Evolutionary conservation across 371 early-diverging fungal genomes (phyloP).

Genomic region (Mortierella sp.): DNA sequence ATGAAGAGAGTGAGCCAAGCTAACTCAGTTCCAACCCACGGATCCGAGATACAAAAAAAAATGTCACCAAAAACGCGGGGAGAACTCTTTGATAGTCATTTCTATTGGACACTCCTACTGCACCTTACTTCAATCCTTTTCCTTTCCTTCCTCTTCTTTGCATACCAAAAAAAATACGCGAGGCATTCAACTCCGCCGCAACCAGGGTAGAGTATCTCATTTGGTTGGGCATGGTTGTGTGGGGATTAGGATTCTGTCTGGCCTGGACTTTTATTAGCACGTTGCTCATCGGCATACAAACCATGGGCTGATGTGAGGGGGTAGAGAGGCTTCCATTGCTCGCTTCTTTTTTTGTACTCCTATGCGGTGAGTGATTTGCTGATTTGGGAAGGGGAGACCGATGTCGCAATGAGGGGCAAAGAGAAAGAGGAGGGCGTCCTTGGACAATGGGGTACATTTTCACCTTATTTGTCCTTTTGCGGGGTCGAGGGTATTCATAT

Average conservation of each 20-base stretch:
- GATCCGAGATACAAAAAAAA: background rate
- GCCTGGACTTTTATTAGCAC: background rate
- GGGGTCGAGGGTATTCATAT: background rate
- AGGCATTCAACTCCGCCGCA: constrained; percentile 10
- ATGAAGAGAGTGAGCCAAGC: background rate
- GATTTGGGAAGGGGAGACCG: background rate
- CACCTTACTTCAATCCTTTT: too few relatives aligned
- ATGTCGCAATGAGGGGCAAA: background rate
- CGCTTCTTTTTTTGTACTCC: constrained; percentile 14
- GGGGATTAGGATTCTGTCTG: background rate
- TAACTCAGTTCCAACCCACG: background rate
- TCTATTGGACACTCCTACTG: background rate
- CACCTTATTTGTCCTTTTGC: constrained; percentile 12
- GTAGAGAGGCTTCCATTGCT: background rate
- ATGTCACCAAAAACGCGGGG: constrained; percentile 6
- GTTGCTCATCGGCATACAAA: background rate
- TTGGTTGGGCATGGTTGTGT: constrained; percentile 14
- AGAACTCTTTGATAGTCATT: background rate
- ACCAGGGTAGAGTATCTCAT: background rate
- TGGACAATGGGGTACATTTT: background rate
- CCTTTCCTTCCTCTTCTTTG: background rate
- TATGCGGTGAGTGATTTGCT: background rate
- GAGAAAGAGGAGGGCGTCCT: background rate
- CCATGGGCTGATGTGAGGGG: background rate
- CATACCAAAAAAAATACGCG: background rate